Percentiles rank a stretch among this genome's conserved stretches.
These are phyloP conservation scores for Heliamphora pulchella DNA, from an alignment of 179 eudicot species.

Conservation along the genomic window DNA sequence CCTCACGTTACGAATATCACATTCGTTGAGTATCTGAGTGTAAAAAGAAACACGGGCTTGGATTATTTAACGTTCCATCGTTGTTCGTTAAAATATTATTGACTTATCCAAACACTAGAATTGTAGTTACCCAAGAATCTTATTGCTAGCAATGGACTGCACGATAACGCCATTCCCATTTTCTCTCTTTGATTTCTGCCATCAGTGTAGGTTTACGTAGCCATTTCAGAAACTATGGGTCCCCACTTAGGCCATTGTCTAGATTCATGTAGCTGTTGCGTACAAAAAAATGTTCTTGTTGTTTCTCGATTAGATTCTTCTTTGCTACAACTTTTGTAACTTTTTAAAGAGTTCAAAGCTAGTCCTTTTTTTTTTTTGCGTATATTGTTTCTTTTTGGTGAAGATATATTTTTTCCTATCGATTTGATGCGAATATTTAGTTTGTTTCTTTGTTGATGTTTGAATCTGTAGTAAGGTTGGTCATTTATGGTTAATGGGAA, in stretches of 20 bases:
- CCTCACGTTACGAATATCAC: neutral
- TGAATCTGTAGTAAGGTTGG: neutral
- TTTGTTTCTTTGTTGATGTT: constrained; percentile 13
- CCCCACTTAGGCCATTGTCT: neutral
- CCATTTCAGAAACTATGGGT: neutral
- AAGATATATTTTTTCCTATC: neutral
- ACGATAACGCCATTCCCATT: neutral
- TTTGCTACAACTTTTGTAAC: neutral
- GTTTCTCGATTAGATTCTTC: neutral
- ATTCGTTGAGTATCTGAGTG: neutral
- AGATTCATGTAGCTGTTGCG: neutral
- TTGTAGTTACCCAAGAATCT: neutral
- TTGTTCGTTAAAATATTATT: too few species aligned
- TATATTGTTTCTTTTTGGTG: neutral
- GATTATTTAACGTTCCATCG: neutral
- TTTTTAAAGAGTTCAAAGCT: neutral
- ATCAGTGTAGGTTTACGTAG: neutral
- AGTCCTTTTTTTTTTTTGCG: neutral
- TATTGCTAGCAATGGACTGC: neutral
- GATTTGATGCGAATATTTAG: neutral
- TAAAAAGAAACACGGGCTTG: neutral
- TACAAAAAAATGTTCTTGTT: neutral
- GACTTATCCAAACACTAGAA: neutral
- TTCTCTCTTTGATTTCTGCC: neutral
- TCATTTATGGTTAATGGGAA: constrained; percentile 15